Evolutionary conservation across 2,329 filamentous ascomycete species (phyloP), one percentile per base, ranked within the genome.

Genomic region (Seiridium cupressi): DNA sequence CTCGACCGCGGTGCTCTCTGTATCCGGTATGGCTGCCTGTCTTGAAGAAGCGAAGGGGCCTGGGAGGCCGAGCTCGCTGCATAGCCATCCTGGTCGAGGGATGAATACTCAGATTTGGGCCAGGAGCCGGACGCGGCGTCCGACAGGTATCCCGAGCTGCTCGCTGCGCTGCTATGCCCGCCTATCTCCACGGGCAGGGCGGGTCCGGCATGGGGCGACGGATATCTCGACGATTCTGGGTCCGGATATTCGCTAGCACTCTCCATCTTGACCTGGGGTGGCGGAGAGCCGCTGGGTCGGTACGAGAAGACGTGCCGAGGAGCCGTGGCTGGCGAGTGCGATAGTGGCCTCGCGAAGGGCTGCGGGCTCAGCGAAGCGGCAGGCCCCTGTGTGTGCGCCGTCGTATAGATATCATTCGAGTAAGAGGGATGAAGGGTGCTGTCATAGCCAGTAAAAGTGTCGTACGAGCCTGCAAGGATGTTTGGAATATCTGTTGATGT

Each of bases 401-500:
- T 65, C 35, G 74, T 68, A 68, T 84, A 85, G 59, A 79, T 67
- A 61, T 82, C 79, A 65, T 80, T 77, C 61, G 71, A 74, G 64
- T 83, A 84, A 3, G 79, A 63, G 26, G 72, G 63, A 59, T 76
- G 68, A 62, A 80, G 68, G 57, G 72, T 69, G 34, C 74, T 66
- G 42, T 79, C 76, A 66, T 83, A 84, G 60, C 75, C 73, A 62
- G 75, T 74, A 67, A 84, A 86, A 36, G 77, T 70, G 65, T 82
- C 79, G 67, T 84, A 86, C 51, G 83, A 82, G 42, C 78, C 69
- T 40, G 80, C 74, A 59, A 84, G 69, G 36, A 82, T 75, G 64
- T 76, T 80, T 8, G 80, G 75, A 62, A 79, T 74, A 59, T 74
- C 72, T 51, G 78, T 70, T 3, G 77, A 74, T 44, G 77, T 72